Percentiles rank a stretch among this genome's conserved stretches.
phyloP scores from a whole-genome alignment of 441 rosid genomes.

The Adansonia grandidieri region DNA sequence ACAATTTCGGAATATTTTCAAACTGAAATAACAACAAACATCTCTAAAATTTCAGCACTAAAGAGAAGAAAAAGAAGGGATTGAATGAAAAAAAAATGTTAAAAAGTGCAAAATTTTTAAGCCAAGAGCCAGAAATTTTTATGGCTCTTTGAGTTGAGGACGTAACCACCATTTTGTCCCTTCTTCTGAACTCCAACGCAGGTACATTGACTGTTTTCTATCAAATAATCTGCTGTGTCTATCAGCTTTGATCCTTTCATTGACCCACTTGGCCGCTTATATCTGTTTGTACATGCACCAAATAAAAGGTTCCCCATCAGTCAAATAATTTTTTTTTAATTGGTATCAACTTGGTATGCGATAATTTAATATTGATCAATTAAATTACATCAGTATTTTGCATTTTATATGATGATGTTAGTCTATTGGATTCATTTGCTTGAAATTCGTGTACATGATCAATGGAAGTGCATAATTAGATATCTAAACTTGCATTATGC shows the following conservation, averaged over 20 bases:
- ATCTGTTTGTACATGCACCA: slow-evolving; percentile 35
- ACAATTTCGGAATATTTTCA: no score
- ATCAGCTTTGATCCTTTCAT: slow-evolving; percentile 46
- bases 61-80: neutral
- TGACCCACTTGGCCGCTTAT: slow-evolving; percentile 53
- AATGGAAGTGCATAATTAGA: no score
- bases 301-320: neutral
- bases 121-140: slow-evolving; percentile 93
- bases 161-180: slow-evolving; percentile 86
- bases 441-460: no score
- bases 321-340: no score
- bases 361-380: no score
- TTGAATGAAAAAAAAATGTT: no score
- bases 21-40: neutral
- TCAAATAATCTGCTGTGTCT: slow-evolving; percentile 80
- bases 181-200: slow-evolving; percentile 84
- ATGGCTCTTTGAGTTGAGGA: slow-evolving; percentile 78
- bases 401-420: no score
- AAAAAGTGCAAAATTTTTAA: slow-evolving; percentile 24
- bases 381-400: no score
- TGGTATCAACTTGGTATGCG: no score
- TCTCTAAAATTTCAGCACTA: neutral
- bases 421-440: no score
- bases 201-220: slow-evolving; percentile 73
- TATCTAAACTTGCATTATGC: no score